phyloP scores from a whole-genome alignment of 495 filamentous ascomycete genomes.

The Terfezia boudieri region DNA sequence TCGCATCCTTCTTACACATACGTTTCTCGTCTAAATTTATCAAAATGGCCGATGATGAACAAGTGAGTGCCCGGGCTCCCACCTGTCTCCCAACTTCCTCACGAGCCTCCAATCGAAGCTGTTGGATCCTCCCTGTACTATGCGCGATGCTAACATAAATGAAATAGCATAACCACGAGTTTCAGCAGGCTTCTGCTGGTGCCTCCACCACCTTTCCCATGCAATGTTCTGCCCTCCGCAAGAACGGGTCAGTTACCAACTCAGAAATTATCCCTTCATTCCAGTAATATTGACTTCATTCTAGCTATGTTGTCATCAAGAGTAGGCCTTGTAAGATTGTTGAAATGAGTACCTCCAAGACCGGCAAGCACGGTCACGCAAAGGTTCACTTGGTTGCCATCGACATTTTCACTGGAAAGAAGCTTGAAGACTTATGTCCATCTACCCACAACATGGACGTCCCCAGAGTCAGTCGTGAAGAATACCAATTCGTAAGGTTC shows the following conservation, averaged over 20 bases:
- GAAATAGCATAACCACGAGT: slow-evolving; percentile 62
- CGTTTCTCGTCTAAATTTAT: slow-evolving; percentile 11
- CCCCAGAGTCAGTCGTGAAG: slow-evolving; percentile 66
- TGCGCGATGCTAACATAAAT: too few species aligned
- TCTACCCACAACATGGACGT: slow-evolving; percentile 99
- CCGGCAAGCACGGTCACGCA: slow-evolving; percentile 99
- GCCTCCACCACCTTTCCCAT: slow-evolving; percentile 84
- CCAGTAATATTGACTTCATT: neutral
- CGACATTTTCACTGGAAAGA: slow-evolving; percentile 99
- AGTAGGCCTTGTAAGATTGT: slow-evolving; percentile 97
- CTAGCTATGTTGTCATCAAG: slow-evolving; percentile 69
- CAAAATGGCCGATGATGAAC: slow-evolving; percentile 30
- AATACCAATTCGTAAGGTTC: slow-evolving; percentile 74
- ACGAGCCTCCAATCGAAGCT: too few species aligned
- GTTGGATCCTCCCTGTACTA: too few species aligned
- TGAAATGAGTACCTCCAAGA: slow-evolving; percentile 99
- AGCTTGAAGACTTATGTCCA: slow-evolving; percentile 95
- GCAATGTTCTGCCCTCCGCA: slow-evolving; percentile 97
- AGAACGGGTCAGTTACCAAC: slow-evolving; percentile 52
- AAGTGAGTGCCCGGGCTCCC: slow-evolving; percentile 24
- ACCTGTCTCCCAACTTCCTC: neutral
- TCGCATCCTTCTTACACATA: slow-evolving; percentile 5
- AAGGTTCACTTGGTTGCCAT: slow-evolving; percentile 95
- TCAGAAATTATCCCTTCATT: neutral
- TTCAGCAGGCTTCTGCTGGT: slow-evolving; percentile 81